These are phyloP conservation scores for Blastobotrys parvus DNA, from an alignment of 805 yeast species.

Conservation along the genomic window DNA sequence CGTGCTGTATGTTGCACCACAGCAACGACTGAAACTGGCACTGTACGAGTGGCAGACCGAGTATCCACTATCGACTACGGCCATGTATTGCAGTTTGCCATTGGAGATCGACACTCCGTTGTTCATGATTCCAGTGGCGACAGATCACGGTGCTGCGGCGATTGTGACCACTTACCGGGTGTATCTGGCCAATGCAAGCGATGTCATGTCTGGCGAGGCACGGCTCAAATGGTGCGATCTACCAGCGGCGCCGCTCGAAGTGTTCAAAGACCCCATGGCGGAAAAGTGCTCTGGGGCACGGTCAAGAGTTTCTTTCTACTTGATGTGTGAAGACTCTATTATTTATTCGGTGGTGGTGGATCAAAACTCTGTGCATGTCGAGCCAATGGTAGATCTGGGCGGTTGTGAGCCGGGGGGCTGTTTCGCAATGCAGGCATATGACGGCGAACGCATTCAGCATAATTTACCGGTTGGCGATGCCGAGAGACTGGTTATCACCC, in stretches of 20 bases:
- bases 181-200: constrained; percentile 34
- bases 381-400: neutral
- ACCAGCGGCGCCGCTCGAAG: constrained; percentile 35
- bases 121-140: constrained; percentile 31
- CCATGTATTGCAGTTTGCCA: constrained; percentile 15
- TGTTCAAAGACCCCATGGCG: constrained; percentile 18
- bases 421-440: neutral
- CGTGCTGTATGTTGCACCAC: constrained; percentile 1
- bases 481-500: constrained; percentile 20
- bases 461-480: neutral
- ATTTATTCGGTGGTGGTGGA: neutral
- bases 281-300: neutral
- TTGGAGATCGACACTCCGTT: constrained; percentile 39
- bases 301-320: neutral
- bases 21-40: constrained; percentile 1
- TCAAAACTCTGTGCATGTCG: neutral
- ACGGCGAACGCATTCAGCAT: neutral
- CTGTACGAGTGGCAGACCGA: constrained; percentile 14
- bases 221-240: constrained; percentile 24
- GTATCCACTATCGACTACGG: constrained; percentile 1
- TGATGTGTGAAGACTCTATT: neutral
- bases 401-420: neutral
- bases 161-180: constrained; percentile 34
- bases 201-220: constrained; percentile 41
- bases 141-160: constrained; percentile 28